Percentiles rank a stretch among this genome's conserved stretches.
phyloP scores from a whole-genome alignment of 148 eudicot genomes.

The Salicornia ramosissima region DNA sequence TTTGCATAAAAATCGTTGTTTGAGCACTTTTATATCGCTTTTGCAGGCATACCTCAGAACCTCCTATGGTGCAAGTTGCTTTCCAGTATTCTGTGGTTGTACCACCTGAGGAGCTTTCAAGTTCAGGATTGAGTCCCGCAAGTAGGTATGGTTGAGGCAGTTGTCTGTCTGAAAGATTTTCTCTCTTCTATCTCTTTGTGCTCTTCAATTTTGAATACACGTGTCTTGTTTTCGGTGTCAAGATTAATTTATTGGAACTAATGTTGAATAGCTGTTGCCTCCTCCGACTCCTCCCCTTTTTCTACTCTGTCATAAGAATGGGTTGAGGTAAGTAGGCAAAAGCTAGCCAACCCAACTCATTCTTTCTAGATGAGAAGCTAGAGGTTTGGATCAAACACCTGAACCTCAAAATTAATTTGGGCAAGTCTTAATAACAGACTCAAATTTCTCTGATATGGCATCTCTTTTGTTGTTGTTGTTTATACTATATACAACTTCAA shows the following conservation, averaged over 20 bases:
- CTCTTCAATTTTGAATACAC: constrained; percentile 10
- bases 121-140: constrained; percentile 49
- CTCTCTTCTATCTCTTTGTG: not conserved
- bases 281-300: too few relatives aligned
- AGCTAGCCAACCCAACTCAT: not conserved
- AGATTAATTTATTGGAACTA: too few relatives aligned
- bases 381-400: not conserved
- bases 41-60: constrained; percentile 68
- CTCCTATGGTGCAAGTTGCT: constrained; percentile 84
- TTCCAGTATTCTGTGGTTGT: constrained; percentile 93
- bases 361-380: not conserved
- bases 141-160: constrained; percentile 60
- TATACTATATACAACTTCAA: too few relatives aligned
- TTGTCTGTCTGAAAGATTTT: not conserved
- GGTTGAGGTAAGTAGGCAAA: not conserved
- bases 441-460: too few relatives aligned
- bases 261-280: too few relatives aligned
- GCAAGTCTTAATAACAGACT: not conserved
- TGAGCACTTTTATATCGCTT: constrained; percentile 7
- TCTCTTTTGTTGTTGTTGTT: too few relatives aligned
- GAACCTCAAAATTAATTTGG: not conserved
- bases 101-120: constrained; percentile 72
- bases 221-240: too few relatives aligned
- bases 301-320: too few relatives aligned
- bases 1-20: not conserved